Evolutionary conservation across 108 stramenopile species (phyloP), one percentile per base, ranked within the genome.

Genomic region (Epithemia pelagica): DNA sequence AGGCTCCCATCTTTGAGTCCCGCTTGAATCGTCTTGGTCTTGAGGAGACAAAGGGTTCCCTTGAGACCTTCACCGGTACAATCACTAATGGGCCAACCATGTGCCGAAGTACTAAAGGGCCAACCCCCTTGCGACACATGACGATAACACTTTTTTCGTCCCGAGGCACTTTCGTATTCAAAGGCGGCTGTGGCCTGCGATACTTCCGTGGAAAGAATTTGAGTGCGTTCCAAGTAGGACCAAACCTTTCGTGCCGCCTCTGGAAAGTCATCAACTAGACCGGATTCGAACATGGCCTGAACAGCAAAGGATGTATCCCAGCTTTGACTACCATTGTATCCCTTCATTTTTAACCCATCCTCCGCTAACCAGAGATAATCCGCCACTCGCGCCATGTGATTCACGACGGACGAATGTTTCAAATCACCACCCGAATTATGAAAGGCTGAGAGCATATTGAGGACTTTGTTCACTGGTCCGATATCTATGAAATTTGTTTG

Each of bases 271-370:
- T 90, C 90, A 8, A 86, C 68, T 32, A 96, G 59, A 27, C 74
- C 89, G 20, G 87, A 77, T 72, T 96, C 96, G 60, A 67, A 82
- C 23, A 97, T 65, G n/a, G 94, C 96, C 70, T 97, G 96, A 57
- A 89, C 73, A 29, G 88, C 88, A 73, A 99, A 99, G n/a, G 91
- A 93, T 3, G 96, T 94, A 76, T 99, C 98, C 98, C 98, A 99
- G 67, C 96, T 95, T 72, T 98, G 97, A 46, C 79, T 82, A 15
- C 98, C 98, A 70, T 97, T 98, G 85, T 99, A 99, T 30, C 98
- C 98, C 67, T 99, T 96, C 98, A 99, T 96, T 81, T 97, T 98
- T 86, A 99, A 83, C 19, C 98, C 98, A 81, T 99, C 98, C 82
- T 99, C 98, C 5, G 97, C 97, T 30, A 99, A 79, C 97, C 97